Base-by-base conservation (phyloP, 192 early-diverging fungal species). In the Neocallimastix lanati region DNA sequence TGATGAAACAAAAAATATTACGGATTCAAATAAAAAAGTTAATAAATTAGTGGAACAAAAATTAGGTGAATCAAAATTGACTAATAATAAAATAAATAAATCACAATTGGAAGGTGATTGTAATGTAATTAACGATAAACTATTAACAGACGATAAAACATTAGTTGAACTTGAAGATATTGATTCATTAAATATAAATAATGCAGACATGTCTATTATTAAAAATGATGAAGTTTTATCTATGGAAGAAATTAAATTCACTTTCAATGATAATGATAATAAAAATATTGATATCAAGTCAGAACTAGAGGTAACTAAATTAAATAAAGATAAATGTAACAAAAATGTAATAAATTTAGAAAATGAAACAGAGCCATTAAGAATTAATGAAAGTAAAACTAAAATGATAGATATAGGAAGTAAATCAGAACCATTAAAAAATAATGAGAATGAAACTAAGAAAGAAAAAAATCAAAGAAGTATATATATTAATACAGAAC, bases 211-310 rank as follows among this genome's bases (percentile, higher is more conserved):
- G 14, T 82, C 85, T 58, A 77, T 85, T 13, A 80, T 80, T 13
- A 83, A 89, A 28, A 83, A 90, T 80, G 82, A 82, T 11, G 86
- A 88, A 76, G 85, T 91, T 18, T 88, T 90, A 77, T 77, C 29
- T 29, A 11, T 6, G 11, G 11, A 29, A 77, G 28, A 28, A 29
- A 29, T 77, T 77, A 77, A 29, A 28, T 6, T 6, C 11, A 6
- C 29, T 77, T 29, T 29, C 2, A 77, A n/a, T n/a, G n/a, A 29
- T 77, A 77, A 77, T 2, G 29, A 77, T 29, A 11, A 6, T 77
- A 29, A 6, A 29, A 77, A 28, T 29, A 29, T 77, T 29, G 11
- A 29, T 77, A 81, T 5, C 76, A 80, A 21, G 30, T 81, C 27
- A 29, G 78, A 28, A 76, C 33, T 76, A 82, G n/a, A 78, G n/a